Evolutionary conservation across 345 rosid genomes (phyloP), one percentile per base, ranked within the genome.

Genomic region (Noccaea bulbosa): DNA sequence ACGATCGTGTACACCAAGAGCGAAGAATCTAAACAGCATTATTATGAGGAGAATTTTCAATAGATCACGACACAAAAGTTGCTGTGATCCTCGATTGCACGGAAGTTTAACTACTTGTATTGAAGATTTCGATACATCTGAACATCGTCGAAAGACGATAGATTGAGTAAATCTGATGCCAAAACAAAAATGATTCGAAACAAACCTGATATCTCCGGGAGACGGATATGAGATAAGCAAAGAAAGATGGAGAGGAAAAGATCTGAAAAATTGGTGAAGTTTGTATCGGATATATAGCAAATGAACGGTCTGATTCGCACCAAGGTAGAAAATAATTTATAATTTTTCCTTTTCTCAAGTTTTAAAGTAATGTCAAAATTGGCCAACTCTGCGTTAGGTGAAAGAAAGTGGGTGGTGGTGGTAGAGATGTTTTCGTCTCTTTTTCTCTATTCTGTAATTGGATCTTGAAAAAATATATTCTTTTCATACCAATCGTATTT

Each of bases 371-470:
- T 53, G 70, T 75, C 79, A 54, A 69, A 75, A 64, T 56, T 69
- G 79, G 65, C 70, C 60, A 69, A 69, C 74, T 69, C 65, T 14
- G 66, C 12, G 78, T 75, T 75, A 62, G 78, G 78, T 75, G 51
- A 75, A 47, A 46, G 54, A 39, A 53, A 30, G 67, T 40, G 43
- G 37, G 39, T 54, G 64, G 67, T 74, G 30, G 73, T 67, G 30
- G 30, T 27, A 27, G 22, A n/a, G 53, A 10, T 47, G 11, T 44
- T 32, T 44, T 4, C n/a, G n/a, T n/a, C n/a, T 22, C 33, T 32
- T 2, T 8, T 37, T 11, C 48, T 35, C 57, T 17, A 17, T 35
- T 5, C 27, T 62, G 10, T 45, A 6, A 6, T 33, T 38, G 20
- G 39, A 57, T 69, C 62, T 8, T 56, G 15, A 5, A 5, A 9